These are phyloP conservation scores for Teratosphaeria pseudoeucalypti DNA, from an alignment of 2,329 filamentous ascomycete species.

Conservation along the genomic window DNA sequence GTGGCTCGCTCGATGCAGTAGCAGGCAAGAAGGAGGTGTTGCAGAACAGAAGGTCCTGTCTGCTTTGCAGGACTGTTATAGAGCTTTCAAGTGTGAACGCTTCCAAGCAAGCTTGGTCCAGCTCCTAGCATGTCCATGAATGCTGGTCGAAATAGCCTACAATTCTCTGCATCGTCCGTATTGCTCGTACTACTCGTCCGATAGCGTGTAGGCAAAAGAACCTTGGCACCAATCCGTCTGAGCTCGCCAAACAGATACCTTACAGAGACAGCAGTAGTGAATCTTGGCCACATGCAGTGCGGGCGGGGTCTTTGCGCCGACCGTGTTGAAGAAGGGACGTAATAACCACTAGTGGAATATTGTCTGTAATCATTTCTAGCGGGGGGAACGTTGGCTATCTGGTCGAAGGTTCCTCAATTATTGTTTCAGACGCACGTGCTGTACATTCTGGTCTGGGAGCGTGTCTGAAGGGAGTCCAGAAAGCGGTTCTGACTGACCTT, in stretches of 20 bases:
- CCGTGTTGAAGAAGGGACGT: neutral
- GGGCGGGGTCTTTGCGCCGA: neutral
- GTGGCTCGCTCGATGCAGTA: neutral
- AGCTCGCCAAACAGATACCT: neutral
- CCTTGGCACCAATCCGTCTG: neutral
- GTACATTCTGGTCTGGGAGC: no score
- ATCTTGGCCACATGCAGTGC: neutral
- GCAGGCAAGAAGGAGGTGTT: neutral
- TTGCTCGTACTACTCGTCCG: neutral
- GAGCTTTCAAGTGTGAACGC: neutral
- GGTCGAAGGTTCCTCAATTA: no score
- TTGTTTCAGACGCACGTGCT: no score
- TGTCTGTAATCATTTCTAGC: neutral
- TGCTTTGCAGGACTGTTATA: neutral
- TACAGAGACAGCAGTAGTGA: neutral
- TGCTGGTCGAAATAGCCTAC: neutral
- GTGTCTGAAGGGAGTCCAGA: no score
- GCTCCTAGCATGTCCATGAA: neutral
- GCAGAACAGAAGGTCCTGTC: neutral
- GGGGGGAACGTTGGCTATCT: neutral
- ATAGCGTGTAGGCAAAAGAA: neutral
- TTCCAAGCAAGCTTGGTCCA: neutral
- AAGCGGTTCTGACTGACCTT: no score
- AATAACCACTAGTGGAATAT: neutral
- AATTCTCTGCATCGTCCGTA: neutral